A percentile compares a stretch with the other conserved stretches of the same genome.
phyloP scores from a whole-genome alignment of 176 grass and related monocot genomes.

The Cymbopogon citratus region DNA sequence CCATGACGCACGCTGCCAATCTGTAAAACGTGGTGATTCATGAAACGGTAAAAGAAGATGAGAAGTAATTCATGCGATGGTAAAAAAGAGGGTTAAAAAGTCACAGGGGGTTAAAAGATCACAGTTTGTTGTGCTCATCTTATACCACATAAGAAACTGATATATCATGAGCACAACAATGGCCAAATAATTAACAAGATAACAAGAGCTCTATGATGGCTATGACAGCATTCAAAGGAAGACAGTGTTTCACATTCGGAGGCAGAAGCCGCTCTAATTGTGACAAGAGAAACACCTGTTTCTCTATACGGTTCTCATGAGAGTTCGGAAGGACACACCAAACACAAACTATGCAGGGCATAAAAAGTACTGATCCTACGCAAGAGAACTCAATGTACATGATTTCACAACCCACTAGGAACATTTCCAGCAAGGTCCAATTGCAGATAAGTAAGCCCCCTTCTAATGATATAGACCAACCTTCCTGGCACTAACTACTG shows the following conservation, averaged over 20 bases:
- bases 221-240: neutral
- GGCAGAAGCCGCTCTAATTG: neutral
- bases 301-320: neutral
- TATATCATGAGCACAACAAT: neutral
- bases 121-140: neutral
- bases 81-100: neutral
- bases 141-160: neutral
- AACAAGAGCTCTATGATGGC: neutral
- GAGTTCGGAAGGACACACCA: slow-evolving; percentile 11
- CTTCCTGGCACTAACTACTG: neutral
- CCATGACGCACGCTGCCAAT: neutral
- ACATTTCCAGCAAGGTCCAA: neutral
- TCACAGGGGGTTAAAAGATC: neutral
- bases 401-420: neutral
- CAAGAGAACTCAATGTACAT: slow-evolving; percentile 33
- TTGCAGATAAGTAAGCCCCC: neutral
- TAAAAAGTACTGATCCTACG: neutral
- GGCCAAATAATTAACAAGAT: neutral
- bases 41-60: neutral
- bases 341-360: neutral
- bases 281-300: slow-evolving; percentile 10
- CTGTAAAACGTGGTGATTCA: neutral
- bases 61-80: neutral
- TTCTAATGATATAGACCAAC: neutral
- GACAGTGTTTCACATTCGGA: neutral